Conservation (phyloP, 2,329 filamentous ascomycete species). For the Penicillium janthinellum region DNA sequence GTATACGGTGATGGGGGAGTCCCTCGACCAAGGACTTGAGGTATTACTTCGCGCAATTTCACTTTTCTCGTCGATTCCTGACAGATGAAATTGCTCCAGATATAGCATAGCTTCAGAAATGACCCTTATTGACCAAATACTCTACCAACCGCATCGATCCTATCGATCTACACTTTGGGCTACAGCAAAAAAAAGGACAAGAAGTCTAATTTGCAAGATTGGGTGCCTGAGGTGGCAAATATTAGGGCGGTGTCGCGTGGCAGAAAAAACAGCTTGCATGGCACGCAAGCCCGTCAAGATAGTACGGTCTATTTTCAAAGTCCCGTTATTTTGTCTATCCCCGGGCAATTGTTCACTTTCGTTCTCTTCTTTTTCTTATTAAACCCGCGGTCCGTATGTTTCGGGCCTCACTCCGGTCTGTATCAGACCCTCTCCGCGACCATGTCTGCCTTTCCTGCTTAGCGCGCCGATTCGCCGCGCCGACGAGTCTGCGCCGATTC, state of each 20-base stretch:
- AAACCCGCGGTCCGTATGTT: conserved; percentile 37
- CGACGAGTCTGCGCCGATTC: conserved; percentile 29
- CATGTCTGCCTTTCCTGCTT: conserved; percentile 42
- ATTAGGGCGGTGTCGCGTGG: conserved; percentile 14
- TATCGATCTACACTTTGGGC: no score
- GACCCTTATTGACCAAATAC: no score
- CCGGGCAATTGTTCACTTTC: not conserved
- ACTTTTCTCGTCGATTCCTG: no score
- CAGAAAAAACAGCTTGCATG: conserved; percentile 23
- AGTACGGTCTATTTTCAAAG: not conserved
- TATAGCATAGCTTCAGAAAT: no score
- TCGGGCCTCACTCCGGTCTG: conserved; percentile 40
- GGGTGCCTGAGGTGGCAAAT: conserved; percentile 6
- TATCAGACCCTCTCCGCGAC: conserved; percentile 36
- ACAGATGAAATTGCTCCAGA: no score
- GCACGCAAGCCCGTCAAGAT: conserved; percentile 7
- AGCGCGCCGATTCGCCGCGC: conserved; percentile 28
- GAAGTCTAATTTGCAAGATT: not conserved
- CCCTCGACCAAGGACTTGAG: no score
- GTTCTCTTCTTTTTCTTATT: not conserved
- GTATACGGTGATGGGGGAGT: no score
- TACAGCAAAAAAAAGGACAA: not conserved
- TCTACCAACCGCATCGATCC: no score
- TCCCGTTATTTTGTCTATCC: conserved; percentile 2
- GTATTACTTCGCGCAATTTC: no score